Percentiles rank a stretch among this genome's conserved stretches.
Evolutionary conservation across 768 basidiomycete species (phyloP).

Genomic region (Xanthoconium stramineum): DNA sequence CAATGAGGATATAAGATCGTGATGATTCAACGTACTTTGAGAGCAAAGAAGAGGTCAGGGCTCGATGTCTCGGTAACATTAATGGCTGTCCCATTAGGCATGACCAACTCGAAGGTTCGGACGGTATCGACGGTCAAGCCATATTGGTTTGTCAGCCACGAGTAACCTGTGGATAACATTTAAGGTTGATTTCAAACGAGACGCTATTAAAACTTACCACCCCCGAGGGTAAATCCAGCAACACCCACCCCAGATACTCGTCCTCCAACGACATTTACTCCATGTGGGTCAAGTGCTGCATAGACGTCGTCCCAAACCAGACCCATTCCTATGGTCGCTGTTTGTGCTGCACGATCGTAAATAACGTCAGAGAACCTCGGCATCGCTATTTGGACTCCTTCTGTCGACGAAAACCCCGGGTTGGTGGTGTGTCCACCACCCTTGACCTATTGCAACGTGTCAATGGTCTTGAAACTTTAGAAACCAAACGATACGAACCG

Average conservation of each 20-base stretch:
- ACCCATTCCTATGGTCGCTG: conserved; percentile 38
- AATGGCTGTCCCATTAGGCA: conserved; percentile 40
- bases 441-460: conserved; percentile 42
- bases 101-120: conserved; percentile 52
- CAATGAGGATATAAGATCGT: background rate
- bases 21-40: conserved; percentile 32
- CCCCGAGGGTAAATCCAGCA: conserved; percentile 55
- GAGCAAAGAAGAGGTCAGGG: conserved; percentile 28
- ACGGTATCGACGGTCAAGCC: conserved; percentile 58
- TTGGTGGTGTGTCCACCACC: conserved; percentile 58
- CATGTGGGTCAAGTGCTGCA: conserved; percentile 39
- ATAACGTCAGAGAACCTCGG: conserved; percentile 39
- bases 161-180: conserved; percentile 7
- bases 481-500: conserved; percentile 13
- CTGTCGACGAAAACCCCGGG: conserved; percentile 55
- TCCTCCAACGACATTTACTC: conserved; percentile 55
- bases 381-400: conserved; percentile 58
- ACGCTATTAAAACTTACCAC: conserved; percentile 34
- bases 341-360: conserved; percentile 39
- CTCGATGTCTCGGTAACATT: conserved; percentile 31
- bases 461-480: background rate
- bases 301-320: conserved; percentile 69
- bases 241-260: conserved; percentile 56
- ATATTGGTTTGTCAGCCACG: conserved; percentile 57
- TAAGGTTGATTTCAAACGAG: no score